Evolutionary conservation across 1,284 basidiomycete genomes (phyloP), one percentile per base, ranked within the genome.

Genomic region (Naganishia albida): DNA sequence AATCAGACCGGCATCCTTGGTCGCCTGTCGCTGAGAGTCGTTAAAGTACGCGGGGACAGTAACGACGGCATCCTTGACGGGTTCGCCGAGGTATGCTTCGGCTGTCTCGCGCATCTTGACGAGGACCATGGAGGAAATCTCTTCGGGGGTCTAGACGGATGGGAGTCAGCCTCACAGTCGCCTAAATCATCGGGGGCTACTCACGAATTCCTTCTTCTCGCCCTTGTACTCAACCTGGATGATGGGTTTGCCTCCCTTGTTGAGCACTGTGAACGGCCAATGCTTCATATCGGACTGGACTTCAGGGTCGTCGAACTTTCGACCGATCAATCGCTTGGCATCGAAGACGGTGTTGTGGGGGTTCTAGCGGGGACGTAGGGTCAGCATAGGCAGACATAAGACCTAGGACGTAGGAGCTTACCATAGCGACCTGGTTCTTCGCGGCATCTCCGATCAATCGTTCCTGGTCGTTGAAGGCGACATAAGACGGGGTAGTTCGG

Each of bases 61-160:
- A 77, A 96, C 87, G 72, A 96, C 93, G 69, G 95, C 95, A 76
- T 94, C 90, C 77, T 81, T 87, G 77, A 95, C 84, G 70, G 83
- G 86, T 65, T 80, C 82, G 69, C 94, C 95, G 72, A 99, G 88
- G 83, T 98, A 97, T 25, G 94, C 90, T 83, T 98, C 95, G 53
- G 94, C 94, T 63, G 87, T 92, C 83, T 98, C 95, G 84, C 91
- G 93, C 95, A 98, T 98, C 85, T 98, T 98, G 72, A 87, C 82
- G 67, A 98, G 86, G 70, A 99, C 86, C 94, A 99, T 99, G 67
- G 95, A 93, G 2, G 94, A 97, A 74, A 99, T 87, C 82, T 98
- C 94, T 79, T 97, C 93, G 49, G 94, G 93, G 23, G 91, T 90
- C 88, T 90, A 71, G 3, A 30, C 6, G 65, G 20, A 43, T 7